Evolutionary conservation across 768 basidiomycete genomes (phyloP), one percentile per base, ranked within the genome.

Genomic region (Phanerochaete carnosa): DNA sequence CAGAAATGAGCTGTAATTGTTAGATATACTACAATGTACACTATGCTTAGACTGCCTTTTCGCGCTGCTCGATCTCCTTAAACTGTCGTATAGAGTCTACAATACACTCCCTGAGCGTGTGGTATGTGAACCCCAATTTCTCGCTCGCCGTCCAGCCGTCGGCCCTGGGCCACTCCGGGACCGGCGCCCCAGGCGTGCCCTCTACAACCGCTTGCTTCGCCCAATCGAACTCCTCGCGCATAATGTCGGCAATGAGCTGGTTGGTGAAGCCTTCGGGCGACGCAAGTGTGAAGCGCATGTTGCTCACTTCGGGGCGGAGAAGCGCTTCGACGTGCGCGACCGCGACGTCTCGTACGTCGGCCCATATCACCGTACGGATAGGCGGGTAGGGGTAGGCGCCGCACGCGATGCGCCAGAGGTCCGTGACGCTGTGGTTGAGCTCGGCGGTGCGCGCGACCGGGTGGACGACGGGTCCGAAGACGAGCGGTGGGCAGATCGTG

Each of bases 391-490:
- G 39, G 39, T 43, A 8, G 11, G 39, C 39, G n/a, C n/a, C 61
- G n/a, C 22, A 50, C 55, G 25, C 45, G 43, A 32, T 11, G 23
- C n/a, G n/a, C 15, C 39, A 43, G 8, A 43, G 39, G 11, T 61
- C 2, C 76, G 57, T 2, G 82, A 82, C 0, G 73, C 39, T 43
- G 11, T 19, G 70, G 60, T 78, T 81, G 39, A 85, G 74, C 11
- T 69, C 64, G 0, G 66, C 62, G 0, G 75, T 69, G 0, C 68
- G 63, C 9, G 61, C 49, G 52, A 63, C 61, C 13, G 60, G 62
- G 29, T 63, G 62, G 30, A 58, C 22, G 33, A 45, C 25, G 43
- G 63, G 63, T n/a, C 67, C 64, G 47, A 59, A 53, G 6, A 79
- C 75, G 51, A 61, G 73, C 35, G 78, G 76, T 16, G 77, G 77